These are phyloP conservation scores for Myrica gale DNA, from an alignment of 306 rosid genomes.

Conservation along the genomic window DNA sequence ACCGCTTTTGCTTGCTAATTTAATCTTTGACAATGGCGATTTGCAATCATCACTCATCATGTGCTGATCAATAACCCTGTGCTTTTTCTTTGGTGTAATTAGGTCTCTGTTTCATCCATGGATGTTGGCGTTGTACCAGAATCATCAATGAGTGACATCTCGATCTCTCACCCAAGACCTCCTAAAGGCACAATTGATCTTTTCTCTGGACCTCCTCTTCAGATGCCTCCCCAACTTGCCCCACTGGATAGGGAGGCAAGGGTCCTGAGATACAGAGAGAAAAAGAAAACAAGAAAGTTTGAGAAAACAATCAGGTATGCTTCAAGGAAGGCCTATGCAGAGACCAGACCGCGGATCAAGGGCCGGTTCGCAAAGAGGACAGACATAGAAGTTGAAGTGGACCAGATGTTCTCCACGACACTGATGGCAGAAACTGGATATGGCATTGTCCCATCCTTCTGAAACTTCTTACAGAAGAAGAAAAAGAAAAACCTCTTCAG, in stretches of 20 bases:
- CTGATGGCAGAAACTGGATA: constrained; percentile 65
- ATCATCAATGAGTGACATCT: constrained; percentile 57
- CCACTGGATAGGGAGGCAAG: constrained; percentile 91
- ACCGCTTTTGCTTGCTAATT: no score
- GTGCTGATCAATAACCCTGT: constrained; percentile 4
- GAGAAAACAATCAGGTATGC: constrained; percentile 95
- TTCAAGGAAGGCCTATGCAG: constrained; percentile 96
- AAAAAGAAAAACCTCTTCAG: constrained; percentile 24
- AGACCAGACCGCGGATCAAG: constrained; percentile 86
- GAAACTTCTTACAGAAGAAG: constrained; percentile 16
- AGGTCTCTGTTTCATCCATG: constrained; percentile 82
- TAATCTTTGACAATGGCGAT: no score
- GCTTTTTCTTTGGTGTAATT: constrained; percentile 3
- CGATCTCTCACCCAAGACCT: constrained; percentile 58
- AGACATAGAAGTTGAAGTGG: constrained; percentile 65
- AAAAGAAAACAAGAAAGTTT: constrained; percentile 84
- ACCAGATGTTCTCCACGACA: constrained; percentile 68
- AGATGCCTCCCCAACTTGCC: constrained; percentile 56
- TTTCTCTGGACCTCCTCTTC: constrained; percentile 58
- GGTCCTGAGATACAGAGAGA: constrained; percentile 83
- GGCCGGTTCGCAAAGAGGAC: constrained; percentile 89
- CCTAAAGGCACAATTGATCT: constrained; percentile 82
- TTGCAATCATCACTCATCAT: neutral
- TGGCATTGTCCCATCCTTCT: constrained; percentile 87
- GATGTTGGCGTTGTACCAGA: constrained; percentile 90